phyloP scores from a whole-genome alignment of 2,329 filamentous ascomycete genomes.

The Cryphonectria nitschkei region DNA sequence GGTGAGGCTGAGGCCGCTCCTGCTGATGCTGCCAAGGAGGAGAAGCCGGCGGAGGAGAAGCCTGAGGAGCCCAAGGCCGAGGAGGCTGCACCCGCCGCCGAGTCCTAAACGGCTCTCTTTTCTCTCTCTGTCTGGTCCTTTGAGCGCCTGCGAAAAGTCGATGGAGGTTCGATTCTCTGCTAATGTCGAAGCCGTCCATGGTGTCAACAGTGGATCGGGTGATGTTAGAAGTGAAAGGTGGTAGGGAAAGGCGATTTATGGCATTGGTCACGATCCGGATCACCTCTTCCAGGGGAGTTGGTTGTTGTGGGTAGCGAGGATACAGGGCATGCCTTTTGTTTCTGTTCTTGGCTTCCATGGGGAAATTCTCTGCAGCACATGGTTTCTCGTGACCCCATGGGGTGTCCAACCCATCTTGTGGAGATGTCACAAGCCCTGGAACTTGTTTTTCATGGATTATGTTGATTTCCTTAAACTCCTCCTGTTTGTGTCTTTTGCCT shows the following conservation, averaged over 20 bases:
- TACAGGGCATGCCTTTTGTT: constrained; percentile 43
- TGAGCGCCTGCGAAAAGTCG: constrained; percentile 25
- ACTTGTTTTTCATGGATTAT: constrained; percentile 28
- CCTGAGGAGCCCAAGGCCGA: constrained; percentile 49
- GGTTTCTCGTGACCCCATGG: constrained; percentile 22
- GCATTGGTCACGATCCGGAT: constrained; percentile 38
- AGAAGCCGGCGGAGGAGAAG: constrained; percentile 63
- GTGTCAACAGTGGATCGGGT: constrained; percentile 27
- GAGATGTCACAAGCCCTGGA: constrained; percentile 26
- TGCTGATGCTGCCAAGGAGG: constrained; percentile 60
- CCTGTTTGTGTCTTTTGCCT: constrained; percentile 31
- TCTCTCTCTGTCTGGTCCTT: constrained; percentile 11
- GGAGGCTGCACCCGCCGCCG: constrained; percentile 46
- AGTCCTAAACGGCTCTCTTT: constrained; percentile 52
- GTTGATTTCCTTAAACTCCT: constrained; percentile 30
- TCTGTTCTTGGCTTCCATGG: constrained; percentile 37
- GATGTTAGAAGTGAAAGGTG: constrained; percentile 24
- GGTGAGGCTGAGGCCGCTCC: constrained; percentile 73
- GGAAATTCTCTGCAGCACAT: constrained; percentile 24
- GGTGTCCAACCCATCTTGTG: constrained; percentile 15
- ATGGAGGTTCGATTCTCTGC: constrained; percentile 25
- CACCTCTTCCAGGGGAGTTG: constrained; percentile 42
- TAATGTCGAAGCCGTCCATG: constrained; percentile 18
- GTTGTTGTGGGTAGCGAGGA: constrained; percentile 43
- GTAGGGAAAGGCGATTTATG: constrained; percentile 32